phyloP scores from a whole-genome alignment of 2,329 filamentous ascomycete genomes.

The Cercospora beticola region DNA sequence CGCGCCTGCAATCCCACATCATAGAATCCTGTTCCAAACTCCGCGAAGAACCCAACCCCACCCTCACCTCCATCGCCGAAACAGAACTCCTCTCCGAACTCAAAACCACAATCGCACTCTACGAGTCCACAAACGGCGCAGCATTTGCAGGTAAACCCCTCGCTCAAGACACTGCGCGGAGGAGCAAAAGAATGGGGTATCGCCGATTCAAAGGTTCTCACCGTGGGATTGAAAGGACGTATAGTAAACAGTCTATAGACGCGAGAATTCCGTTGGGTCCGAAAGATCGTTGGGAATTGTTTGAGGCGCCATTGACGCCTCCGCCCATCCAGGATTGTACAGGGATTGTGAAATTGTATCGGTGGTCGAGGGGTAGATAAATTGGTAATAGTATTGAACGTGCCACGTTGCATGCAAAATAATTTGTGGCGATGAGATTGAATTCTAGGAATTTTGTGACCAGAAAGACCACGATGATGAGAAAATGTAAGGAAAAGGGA shows the following conservation, averaged over 20 bases:
- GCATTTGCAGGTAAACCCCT: neutral
- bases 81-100: neutral
- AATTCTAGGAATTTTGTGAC: neutral
- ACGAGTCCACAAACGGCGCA: neutral
- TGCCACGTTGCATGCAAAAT: neutral
- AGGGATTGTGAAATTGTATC: constrained; percentile 1
- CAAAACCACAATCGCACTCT: neutral
- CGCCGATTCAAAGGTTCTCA: neutral
- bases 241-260: neutral
- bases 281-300: neutral
- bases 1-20: neutral
- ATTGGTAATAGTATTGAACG: neutral
- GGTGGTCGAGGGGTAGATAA: neutral
- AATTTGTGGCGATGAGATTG: neutral
- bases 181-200: neutral
- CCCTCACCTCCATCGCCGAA: neutral
- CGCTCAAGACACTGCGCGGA: neutral
- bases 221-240: neutral
- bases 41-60: neutral
- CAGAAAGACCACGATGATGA: neutral
- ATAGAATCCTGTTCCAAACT: neutral
- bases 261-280: neutral
- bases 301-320: neutral
- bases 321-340: neutral
- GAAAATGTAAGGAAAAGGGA: too few relatives aligned